Evolutionary conservation across 225 moss, liverwort and hornwort genomes (phyloP).

Genomic region (Anthoceros angustus): DNA sequence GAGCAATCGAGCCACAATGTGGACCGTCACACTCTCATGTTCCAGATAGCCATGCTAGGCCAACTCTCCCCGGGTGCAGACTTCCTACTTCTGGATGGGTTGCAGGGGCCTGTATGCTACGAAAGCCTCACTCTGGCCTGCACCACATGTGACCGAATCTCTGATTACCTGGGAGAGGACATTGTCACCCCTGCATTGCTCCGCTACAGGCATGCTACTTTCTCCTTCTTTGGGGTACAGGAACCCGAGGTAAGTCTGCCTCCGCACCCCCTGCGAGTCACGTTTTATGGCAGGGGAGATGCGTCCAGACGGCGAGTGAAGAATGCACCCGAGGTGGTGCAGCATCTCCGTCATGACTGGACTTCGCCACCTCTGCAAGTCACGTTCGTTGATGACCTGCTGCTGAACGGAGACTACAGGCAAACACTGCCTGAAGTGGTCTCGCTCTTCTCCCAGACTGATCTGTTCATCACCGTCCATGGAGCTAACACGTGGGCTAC

Average conservation of each 20-base stretch:
- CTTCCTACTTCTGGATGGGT: slow-evolving; percentile 42
- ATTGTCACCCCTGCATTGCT: slow-evolving; percentile 25
- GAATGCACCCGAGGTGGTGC: slow-evolving; percentile 38
- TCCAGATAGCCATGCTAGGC: slow-evolving; percentile 45
- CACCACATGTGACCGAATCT: slow-evolving; percentile 38
- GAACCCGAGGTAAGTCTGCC: slow-evolving; percentile 27
- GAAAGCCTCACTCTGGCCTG: slow-evolving; percentile 39
- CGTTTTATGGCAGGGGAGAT: slow-evolving; percentile 65
- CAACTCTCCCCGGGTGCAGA: slow-evolving; percentile 16
- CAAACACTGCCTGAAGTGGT: slow-evolving; percentile 67
- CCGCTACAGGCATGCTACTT: slow-evolving; percentile 41
- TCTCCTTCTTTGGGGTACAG: slow-evolving; percentile 22
- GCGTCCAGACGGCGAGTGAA: slow-evolving; percentile 33
- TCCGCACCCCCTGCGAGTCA: slow-evolving; percentile 53
- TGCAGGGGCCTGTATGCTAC: slow-evolving; percentile 42
- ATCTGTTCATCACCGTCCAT: slow-evolving; percentile 62
- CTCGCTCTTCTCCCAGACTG: slow-evolving; percentile 66
- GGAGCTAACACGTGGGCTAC: slow-evolving; percentile 86
- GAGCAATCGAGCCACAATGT: slow-evolving; percentile 46
- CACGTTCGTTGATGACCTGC: slow-evolving; percentile 47
- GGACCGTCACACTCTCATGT: slow-evolving; percentile 80
- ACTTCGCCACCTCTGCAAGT: slow-evolving; percentile 34
- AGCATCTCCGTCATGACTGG: slow-evolving; percentile 19
- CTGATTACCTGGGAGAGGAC: slow-evolving; percentile 21
- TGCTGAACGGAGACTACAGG: slow-evolving; percentile 25